These are phyloP conservation scores for Hydnomerulius pinastri DNA, from an alignment of 768 basidiomycete genomes.

Conservation along the genomic window DNA sequence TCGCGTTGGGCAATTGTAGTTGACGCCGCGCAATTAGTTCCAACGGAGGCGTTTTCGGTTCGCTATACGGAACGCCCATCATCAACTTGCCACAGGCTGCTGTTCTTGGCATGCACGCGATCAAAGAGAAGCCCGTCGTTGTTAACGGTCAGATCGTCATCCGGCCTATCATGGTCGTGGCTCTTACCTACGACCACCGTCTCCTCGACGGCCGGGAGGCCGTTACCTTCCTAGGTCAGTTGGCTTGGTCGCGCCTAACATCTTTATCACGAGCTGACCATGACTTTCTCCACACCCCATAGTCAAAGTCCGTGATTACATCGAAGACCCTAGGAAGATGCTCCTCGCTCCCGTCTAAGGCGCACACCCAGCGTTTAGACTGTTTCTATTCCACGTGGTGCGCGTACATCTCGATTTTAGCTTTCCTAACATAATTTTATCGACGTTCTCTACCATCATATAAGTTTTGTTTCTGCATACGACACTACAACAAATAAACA, in stretches of 20 bases:
- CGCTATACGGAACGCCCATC: slow-evolving; percentile 96
- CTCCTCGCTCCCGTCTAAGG: slow-evolving; percentile 47
- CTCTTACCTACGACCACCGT: slow-evolving; percentile 93
- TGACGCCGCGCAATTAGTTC: slow-evolving; percentile 55
- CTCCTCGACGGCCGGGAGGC: slow-evolving; percentile 95
- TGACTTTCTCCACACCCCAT: slow-evolving; percentile 1
- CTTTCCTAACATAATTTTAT: slow-evolving; percentile 12
- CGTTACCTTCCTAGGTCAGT: slow-evolving; percentile 94
- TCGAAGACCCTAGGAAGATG: slow-evolving; percentile 96
- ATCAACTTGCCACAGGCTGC: slow-evolving; percentile 96
- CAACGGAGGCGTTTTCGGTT: slow-evolving; percentile 98
- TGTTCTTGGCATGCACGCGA: slow-evolving; percentile 94
- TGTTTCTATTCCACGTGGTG: background rate
- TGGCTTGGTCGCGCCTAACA: background rate
- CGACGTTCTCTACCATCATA: slow-evolving; percentile 6
- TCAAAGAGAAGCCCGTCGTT: slow-evolving; percentile 89
- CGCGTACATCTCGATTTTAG: slow-evolving; percentile 5
- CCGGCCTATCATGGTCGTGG: slow-evolving; percentile 95
- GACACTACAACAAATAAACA: too few relatives aligned
- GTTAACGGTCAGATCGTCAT: slow-evolving; percentile 95
- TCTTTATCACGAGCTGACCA: slow-evolving; percentile 4
- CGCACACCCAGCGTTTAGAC: slow-evolving; percentile 1
- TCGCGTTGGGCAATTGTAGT: background rate
- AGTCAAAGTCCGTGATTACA: slow-evolving; percentile 92
- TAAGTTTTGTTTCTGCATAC: background rate